Evolutionary conservation across 1,139 yeast genomes (phyloP).

Genomic region (Pneumocystis sp.): DNA sequence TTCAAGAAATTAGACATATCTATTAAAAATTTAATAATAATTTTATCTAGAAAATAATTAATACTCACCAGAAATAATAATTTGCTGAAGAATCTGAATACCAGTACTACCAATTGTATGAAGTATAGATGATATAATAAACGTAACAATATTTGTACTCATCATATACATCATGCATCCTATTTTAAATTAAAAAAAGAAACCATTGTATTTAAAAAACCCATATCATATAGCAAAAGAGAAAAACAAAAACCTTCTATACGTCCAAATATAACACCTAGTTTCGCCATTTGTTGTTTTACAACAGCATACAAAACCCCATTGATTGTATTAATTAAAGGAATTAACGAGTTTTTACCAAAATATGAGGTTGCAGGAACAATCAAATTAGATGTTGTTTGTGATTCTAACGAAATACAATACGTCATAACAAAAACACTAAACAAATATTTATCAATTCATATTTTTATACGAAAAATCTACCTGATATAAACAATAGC

Average conservation of each 20-base stretch:
- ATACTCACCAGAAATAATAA: constrained; percentile 24
- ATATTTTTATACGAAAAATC: not conserved
- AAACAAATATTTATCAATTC: not conserved
- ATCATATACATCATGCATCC: not conserved
- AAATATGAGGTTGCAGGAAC: constrained; percentile 27
- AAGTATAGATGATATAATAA: constrained; percentile 60
- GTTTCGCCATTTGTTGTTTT: constrained; percentile 30
- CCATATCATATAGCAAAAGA: constrained; percentile 47
- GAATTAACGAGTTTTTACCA: constrained; percentile 26
- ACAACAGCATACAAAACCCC: constrained; percentile 29
- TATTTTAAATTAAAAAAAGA: not conserved
- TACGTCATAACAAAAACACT: not conserved
- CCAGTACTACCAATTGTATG: constrained; percentile 56
- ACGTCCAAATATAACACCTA: constrained; percentile 30
- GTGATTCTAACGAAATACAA: not conserved
- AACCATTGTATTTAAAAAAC: constrained; percentile 59
- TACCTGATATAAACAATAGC: not conserved
- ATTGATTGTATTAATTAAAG: constrained; percentile 30
- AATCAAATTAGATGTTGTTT: not conserved
- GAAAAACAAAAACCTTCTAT: constrained; percentile 35
- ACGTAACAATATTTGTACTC: constrained; percentile 44
- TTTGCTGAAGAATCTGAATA: constrained; percentile 25
- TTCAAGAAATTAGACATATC: constrained; percentile 28
- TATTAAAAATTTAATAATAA: not conserved
- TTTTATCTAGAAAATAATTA: not conserved